Evolutionary conservation across 1,284 basidiomycete species (phyloP), one percentile per base, ranked within the genome.

Genomic region (Rhodotorula sp.): DNA sequence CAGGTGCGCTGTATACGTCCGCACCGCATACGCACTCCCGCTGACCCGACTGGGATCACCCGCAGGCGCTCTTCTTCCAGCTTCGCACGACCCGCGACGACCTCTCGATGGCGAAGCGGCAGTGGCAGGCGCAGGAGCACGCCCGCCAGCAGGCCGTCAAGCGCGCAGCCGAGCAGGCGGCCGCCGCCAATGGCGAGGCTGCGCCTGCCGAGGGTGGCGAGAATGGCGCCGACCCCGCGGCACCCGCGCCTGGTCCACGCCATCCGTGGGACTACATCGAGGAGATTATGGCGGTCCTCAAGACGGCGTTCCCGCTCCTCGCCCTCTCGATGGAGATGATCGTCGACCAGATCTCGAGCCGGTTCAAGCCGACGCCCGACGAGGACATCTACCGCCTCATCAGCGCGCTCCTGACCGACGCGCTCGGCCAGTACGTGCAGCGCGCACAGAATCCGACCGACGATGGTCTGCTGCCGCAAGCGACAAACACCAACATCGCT

Each of bases 241-340:
- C 69, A 9, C 57, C 57, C 4, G 70, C 75, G n/a, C 49, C 60
- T 3, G 73, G 70, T 27, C 75, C 53, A 66, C 78, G 58, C 46
- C 80, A 68, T 27, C 88, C 92, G 45, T 93, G 89, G 87, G 96
- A 98, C 71, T 88, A 92, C 78, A 89, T 97, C 21, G 97, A 99
- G 61, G 97, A 99, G 79, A 89, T 99, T 73, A 88, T 95, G 61
- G 91, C 95, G 79, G 90, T 94, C 67, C 86, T 99, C 79, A 99
- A 99, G 84, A 98, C 96, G 0, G 91, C 93, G 2, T 97, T 97
- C 85, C 97, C 97, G 0, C 86, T 99, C 23, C 86, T 99, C 34
- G 92, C 96, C 42, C 85, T 98, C 46, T 97, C 93, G 66, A 87
- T 99, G 86, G 97, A 99, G 83, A 97, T 94, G 60, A 92, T 99